Evolutionary conservation across 371 early-diverging fungal genomes (phyloP).

Genomic region (Mortierella polycephala): DNA sequence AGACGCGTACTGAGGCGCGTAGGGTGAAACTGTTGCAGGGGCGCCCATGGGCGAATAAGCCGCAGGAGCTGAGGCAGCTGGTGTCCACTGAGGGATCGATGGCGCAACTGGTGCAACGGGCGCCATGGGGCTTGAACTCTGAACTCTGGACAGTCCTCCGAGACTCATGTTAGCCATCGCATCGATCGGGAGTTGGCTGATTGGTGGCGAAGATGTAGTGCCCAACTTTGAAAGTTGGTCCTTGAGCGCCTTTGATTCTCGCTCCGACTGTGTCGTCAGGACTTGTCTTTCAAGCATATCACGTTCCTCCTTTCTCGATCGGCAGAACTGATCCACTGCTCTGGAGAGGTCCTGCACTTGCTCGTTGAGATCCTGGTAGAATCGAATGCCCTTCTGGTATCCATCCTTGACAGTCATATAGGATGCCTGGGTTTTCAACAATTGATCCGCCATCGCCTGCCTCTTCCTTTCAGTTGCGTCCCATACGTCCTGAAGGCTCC

Average conservation of each 20-base stretch:
- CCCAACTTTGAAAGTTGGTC: conserved; percentile 74
- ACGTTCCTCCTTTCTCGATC: conserved; percentile 76
- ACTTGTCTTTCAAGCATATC: conserved; percentile 68
- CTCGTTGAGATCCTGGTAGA: conserved; percentile 79
- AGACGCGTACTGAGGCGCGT: conserved; percentile 24
- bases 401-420: conserved; percentile 78
- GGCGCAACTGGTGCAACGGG: conserved; percentile 25
- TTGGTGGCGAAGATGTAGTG: conserved; percentile 48
- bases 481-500: conserved; percentile 72
- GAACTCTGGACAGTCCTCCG: conserved; percentile 26
- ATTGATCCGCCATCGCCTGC: conserved; percentile 65
- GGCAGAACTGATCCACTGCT: conserved; percentile 74
- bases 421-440: conserved; percentile 66
- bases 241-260: conserved; percentile 77
- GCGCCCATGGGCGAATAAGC: conserved; percentile 38
- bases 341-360: conserved; percentile 68
- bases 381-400: conserved; percentile 76
- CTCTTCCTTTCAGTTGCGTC: conserved; percentile 73
- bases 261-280: conserved; percentile 68
- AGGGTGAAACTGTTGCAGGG: conserved; percentile 31
- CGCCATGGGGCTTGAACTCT: neutral
- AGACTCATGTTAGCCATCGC: conserved; percentile 52
- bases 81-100: conserved; percentile 28
- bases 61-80: conserved; percentile 18
- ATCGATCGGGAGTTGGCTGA: conserved; percentile 53